Conservation (phyloP, 805 yeast genomes). For the Jamesozyma gamospora region DNA sequence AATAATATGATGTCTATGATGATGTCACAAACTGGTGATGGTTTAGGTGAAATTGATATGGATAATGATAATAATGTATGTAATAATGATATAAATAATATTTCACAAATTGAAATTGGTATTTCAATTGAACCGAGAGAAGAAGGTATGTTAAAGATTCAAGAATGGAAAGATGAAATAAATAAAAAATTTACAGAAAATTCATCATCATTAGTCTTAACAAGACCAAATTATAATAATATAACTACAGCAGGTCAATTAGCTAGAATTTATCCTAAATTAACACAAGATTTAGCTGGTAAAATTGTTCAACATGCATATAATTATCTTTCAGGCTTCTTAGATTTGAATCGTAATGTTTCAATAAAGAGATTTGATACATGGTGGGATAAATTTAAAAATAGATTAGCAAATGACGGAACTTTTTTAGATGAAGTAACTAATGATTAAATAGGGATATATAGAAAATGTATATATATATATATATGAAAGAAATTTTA, state of each 20-base stretch:
- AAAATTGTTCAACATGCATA: constrained; percentile 88
- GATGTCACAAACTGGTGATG: constrained; percentile 25
- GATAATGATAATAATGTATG: constrained; percentile 36
- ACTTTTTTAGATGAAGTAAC: constrained; percentile 53
- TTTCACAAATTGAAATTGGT: constrained; percentile 48
- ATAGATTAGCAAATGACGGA: constrained; percentile 70
- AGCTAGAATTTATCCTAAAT: constrained; percentile 31
- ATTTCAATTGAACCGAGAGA: constrained; percentile 78
- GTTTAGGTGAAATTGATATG: constrained; percentile 48
- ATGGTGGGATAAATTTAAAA: constrained; percentile 91
- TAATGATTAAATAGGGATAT: constrained; percentile 5
- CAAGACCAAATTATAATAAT: constrained; percentile 11
- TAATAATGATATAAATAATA: constrained; percentile 21
- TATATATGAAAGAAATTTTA: neutral
- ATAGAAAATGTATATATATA: neutral
- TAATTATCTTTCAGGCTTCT: constrained; percentile 80
- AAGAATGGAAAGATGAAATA: constrained; percentile 31
- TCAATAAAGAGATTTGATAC: constrained; percentile 79
- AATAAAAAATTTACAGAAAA: constrained; percentile 3
- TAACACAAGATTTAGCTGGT: constrained; percentile 61
- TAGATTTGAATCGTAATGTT: constrained; percentile 70
- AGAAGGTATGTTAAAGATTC: constrained; percentile 53
- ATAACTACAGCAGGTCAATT: constrained; percentile 24
- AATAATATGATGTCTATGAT: neutral
- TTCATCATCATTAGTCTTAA: constrained; percentile 21